Conservation (phyloP, 1,284 basidiomycete genomes). For the Gomphus bonarii region DNA sequence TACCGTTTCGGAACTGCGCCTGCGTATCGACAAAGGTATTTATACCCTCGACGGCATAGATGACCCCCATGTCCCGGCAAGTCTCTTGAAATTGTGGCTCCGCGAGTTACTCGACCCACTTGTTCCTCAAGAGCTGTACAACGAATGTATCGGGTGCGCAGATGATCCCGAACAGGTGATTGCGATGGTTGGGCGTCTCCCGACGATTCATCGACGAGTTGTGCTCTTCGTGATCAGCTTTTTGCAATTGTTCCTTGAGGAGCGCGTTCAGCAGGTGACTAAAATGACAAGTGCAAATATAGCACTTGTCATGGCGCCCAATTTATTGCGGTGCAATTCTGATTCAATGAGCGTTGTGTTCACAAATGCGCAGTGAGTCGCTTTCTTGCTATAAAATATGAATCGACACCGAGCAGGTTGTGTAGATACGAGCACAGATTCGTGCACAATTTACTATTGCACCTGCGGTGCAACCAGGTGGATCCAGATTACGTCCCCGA, state of each 20-base stretch:
- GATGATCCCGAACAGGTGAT: conserved; percentile 60
- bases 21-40: conserved; percentile 82
- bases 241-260: conserved; percentile 77
- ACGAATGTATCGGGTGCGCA: conserved; percentile 70
- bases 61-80: conserved; percentile 82
- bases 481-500: conserved; percentile 66
- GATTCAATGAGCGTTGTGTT: conserved; percentile 79
- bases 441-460: conserved; percentile 70
- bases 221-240: conserved; percentile 83
- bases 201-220: conserved; percentile 76
- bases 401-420: conserved; percentile 11
- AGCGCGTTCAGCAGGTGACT: conserved; percentile 58
- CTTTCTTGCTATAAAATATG: conserved; percentile 8
- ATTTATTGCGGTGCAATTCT: conserved; percentile 73
- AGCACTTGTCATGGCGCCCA: conserved; percentile 81
- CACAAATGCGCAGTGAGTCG: conserved; percentile 74
- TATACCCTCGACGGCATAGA: conserved; percentile 82
- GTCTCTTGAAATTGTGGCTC: conserved; percentile 85
- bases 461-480: conserved; percentile 64
- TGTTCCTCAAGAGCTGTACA: conserved; percentile 78
- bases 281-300: conserved; percentile 82
- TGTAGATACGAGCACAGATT: conserved; percentile 80
- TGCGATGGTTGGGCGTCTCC: conserved; percentile 64
- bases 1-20: conserved; percentile 73
- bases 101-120: conserved; percentile 83